Conservation (phyloP, 2,329 filamentous ascomycete species). For the Dendrostoma leiphaemia region DNA sequence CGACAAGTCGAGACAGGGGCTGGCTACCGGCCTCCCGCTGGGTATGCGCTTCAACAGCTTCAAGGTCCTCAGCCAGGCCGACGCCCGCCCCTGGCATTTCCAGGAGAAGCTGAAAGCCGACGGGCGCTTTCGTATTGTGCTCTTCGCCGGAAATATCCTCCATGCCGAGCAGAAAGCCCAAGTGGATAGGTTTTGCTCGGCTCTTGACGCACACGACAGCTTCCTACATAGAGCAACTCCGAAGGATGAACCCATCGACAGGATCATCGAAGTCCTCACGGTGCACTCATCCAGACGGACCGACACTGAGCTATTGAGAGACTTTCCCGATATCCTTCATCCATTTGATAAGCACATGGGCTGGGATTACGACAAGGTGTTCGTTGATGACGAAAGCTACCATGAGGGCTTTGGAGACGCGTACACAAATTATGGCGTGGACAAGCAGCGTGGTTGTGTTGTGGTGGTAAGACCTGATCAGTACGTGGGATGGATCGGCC, state of each 20-base stretch:
- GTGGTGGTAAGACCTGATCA: no score
- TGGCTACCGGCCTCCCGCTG: conserved; percentile 43
- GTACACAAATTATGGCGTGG: no score
- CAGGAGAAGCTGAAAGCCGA: conserved; percentile 53
- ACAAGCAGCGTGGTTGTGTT: no score
- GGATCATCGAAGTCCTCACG: conserved; percentile 57
- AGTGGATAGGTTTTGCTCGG: conserved; percentile 45
- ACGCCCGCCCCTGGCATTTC: conserved; percentile 55
- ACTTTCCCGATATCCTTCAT: conserved; percentile 48
- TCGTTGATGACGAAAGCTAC: conserved; percentile 52
- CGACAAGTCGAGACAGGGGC: conserved; percentile 28
- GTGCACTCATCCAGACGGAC: conserved; percentile 54
- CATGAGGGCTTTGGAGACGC: no score
- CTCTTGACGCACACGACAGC: conserved; percentile 32
- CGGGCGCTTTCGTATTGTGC: conserved; percentile 54
- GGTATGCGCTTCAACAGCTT: conserved; percentile 59
- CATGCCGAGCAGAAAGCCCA: conserved; percentile 38
- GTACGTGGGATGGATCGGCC: no score
- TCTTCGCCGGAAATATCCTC: conserved; percentile 61
- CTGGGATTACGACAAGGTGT: conserved; percentile 57
- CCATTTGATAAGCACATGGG: conserved; percentile 45
- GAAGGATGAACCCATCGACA: conserved; percentile 20
- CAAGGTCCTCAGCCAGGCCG: conserved; percentile 58
- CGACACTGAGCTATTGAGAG: conserved; percentile 45
- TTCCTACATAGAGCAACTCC: conserved; percentile 41